Conservation (phyloP, 106 monocot genomes). For the Allium fistulosum region DNA sequence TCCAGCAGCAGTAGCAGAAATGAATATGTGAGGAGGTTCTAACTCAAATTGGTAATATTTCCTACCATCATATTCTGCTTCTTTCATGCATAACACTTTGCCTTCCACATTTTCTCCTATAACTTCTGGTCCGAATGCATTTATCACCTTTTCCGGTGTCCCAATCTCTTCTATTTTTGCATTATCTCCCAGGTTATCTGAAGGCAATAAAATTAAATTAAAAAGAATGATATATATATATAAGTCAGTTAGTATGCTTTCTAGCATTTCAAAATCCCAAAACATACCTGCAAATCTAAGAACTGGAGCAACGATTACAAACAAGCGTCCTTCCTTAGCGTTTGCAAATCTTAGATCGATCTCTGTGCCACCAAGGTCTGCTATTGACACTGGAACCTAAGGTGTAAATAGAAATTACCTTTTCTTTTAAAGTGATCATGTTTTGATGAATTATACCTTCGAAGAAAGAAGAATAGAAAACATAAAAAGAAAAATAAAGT, state of each 20-base stretch:
- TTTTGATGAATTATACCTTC: too few relatives aligned
- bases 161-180: slow-evolving; percentile 69
- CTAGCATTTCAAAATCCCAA: background rate
- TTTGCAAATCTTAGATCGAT: slow-evolving; percentile 86
- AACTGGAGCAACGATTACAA: slow-evolving; percentile 92
- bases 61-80: slow-evolving; percentile 59
- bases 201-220: too few relatives aligned
- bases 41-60: slow-evolving; percentile 85
- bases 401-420: slow-evolving; percentile 1
- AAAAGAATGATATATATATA: too few relatives aligned
- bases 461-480: too few relatives aligned
- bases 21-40: slow-evolving; percentile 80
- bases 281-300: slow-evolving; percentile 72
- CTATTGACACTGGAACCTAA: slow-evolving; percentile 96
- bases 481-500: too few relatives aligned
- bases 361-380: slow-evolving; percentile 97
- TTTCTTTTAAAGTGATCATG: too few relatives aligned
- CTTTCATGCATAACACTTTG: slow-evolving; percentile 58
- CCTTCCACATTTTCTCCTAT: slow-evolving; percentile 94
- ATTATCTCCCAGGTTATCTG: slow-evolving; percentile 51
- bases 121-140: slow-evolving; percentile 90
- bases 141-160: slow-evolving; percentile 73
- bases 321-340: slow-evolving; percentile 74
- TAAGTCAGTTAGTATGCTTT: background rate
- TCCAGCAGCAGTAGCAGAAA: slow-evolving; percentile 91